Conservation (phyloP, 495 filamentous ascomycete genomes). For the Penicillium desertorum region DNA sequence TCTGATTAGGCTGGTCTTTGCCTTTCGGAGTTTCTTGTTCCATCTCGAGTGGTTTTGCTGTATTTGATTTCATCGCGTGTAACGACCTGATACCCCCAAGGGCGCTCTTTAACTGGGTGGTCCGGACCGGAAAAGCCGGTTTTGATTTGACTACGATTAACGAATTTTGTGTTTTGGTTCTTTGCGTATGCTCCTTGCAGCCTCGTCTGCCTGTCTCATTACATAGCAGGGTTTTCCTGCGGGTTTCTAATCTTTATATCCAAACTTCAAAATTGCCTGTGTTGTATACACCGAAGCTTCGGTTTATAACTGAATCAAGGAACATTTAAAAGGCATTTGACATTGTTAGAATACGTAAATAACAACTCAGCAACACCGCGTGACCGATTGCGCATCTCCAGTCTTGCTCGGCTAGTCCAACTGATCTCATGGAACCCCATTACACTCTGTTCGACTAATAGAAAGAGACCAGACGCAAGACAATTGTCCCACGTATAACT, state of each 20-base stretch:
- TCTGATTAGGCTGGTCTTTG: constrained; percentile 29
- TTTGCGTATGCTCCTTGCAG: neutral
- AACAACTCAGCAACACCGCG: constrained; percentile 4
- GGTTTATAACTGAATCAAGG: neutral
- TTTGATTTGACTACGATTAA: constrained; percentile 21
- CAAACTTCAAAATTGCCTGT: neutral
- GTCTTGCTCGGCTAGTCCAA: neutral
- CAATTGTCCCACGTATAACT: neutral
- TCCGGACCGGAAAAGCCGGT: constrained; percentile 9
- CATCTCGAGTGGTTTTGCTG: constrained; percentile 3
- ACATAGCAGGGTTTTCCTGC: neutral
- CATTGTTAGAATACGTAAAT: constrained; percentile 11
- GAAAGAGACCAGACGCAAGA: neutral
- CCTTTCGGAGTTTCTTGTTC: neutral
- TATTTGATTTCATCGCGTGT: constrained; percentile 8
- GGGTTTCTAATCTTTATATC: neutral
- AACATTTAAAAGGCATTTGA: constrained; percentile 1
- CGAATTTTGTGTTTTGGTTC: constrained; percentile 21
- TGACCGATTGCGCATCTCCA: neutral
- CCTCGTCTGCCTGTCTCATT: constrained; percentile 4
- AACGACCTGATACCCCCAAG: constrained; percentile 35
- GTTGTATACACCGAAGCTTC: constrained; percentile 1
- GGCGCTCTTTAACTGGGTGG: constrained; percentile 15
- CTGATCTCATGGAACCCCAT: neutral
- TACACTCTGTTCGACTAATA: neutral